These are phyloP conservation scores for Euphorbia tirucalli DNA, from an alignment of 345 rosid genomes.

Conservation along the genomic window DNA sequence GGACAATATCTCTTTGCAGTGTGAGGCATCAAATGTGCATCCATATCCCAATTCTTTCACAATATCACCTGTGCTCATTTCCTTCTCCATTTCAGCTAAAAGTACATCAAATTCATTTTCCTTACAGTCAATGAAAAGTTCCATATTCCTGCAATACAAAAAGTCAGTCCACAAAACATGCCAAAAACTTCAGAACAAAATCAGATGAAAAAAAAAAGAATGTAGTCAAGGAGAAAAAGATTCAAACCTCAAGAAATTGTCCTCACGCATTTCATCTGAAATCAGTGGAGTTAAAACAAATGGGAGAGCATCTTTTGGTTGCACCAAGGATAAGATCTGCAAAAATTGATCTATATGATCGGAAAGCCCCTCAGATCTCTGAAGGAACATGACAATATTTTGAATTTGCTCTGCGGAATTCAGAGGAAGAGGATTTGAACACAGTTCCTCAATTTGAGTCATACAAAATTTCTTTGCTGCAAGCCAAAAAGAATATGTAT, in stretches of 20 bases:
- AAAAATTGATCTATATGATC: slow-evolving; percentile 64
- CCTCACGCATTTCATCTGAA: slow-evolving; percentile 53
- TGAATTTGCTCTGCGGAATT: slow-evolving; percentile 71
- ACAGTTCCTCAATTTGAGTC: slow-evolving; percentile 61
- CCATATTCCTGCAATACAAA: slow-evolving; percentile 42
- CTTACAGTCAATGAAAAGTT: slow-evolving; percentile 40
- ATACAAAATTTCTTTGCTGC: slow-evolving; percentile 70
- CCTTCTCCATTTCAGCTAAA: slow-evolving; percentile 82
- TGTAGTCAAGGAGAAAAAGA: slow-evolving; percentile 3
- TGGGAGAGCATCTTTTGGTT: slow-evolving; percentile 45
- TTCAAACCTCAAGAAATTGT: slow-evolving; percentile 53
- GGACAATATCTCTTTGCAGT: slow-evolving; percentile 73
- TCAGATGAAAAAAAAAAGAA: neutral
- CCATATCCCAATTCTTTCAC: slow-evolving; percentile 89
- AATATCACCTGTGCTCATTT: slow-evolving; percentile 67
- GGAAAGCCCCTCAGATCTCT: slow-evolving; percentile 63
- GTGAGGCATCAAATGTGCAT: slow-evolving; percentile 64
- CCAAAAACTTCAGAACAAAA: slow-evolving; percentile 4
- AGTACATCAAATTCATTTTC: slow-evolving; percentile 72
- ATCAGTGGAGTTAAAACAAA: slow-evolving; percentile 61
- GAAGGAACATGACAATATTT: slow-evolving; percentile 67
- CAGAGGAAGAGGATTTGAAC: slow-evolving; percentile 44
- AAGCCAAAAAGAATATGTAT: slow-evolving; percentile 8
- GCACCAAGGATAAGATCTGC: slow-evolving; percentile 63
- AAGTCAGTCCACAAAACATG: neutral